phyloP scores from a whole-genome alignment of 148 eudicot genomes.

The Arbutus unedo region DNA sequence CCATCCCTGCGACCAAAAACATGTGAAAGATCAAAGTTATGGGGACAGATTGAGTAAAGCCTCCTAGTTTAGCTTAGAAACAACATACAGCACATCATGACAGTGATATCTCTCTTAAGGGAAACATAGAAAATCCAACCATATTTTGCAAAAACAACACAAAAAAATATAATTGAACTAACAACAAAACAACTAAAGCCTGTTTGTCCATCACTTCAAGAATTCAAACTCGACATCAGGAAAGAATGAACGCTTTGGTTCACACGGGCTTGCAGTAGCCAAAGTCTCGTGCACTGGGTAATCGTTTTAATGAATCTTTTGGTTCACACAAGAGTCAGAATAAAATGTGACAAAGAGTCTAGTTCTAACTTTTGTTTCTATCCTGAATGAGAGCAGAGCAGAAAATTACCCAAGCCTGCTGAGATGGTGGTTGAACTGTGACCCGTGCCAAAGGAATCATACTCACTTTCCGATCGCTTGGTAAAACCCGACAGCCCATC shows the following conservation, averaged over 20 bases:
- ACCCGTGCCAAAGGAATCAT: conserved; percentile 85
- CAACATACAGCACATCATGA: conserved; percentile 6
- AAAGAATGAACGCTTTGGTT: background rate
- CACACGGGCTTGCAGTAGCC: too few species aligned
- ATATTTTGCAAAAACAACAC: background rate
- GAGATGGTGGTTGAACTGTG: conserved; percentile 94
- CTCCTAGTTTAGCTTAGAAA: background rate
- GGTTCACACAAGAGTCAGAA: too few species aligned
- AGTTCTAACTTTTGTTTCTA: background rate
- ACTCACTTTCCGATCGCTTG: conserved; percentile 84
- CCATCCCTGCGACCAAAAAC: conserved; percentile 67
- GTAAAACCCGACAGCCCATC: conserved; percentile 81
- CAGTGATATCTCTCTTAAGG: background rate
- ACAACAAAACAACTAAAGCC: background rate
- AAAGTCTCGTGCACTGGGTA: too few species aligned
- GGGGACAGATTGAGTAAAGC: background rate
- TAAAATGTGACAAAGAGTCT: background rate
- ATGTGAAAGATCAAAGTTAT: background rate
- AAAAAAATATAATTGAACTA: background rate
- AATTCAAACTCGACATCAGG: background rate
- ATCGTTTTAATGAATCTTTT: too few species aligned
- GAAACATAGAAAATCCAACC: background rate
- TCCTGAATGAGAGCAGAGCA: background rate
- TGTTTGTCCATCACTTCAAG: too few species aligned
- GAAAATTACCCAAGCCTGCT: conserved; percentile 74